Evolutionary conservation across 2,329 filamentous ascomycete genomes (phyloP), one percentile per base, ranked within the genome.

Genomic region (Pseudocercospora ulei): DNA sequence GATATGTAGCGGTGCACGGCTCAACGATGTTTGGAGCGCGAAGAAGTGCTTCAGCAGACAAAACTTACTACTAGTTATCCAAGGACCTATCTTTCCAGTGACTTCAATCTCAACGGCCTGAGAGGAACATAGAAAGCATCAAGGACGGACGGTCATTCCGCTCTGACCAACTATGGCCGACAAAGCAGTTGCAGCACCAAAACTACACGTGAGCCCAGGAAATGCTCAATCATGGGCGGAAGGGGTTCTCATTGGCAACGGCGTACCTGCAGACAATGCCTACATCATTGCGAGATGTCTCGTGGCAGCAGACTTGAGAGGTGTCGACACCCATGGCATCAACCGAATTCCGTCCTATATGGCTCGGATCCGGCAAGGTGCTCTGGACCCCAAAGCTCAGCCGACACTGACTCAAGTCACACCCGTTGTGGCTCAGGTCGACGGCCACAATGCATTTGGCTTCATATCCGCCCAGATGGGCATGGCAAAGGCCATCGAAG

Each of bases 301-400:
- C 1, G 70, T 87, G 1, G 73, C 75, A 22, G 82, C 82, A 7
- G 82, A 88, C 51, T 71, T 88, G 1, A 76, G 82, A 25, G 82
- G 82, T 34, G 77, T 87, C 16, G 82, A 88, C 55, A 84, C 80
- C 0, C 82, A 88, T 57, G 82, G 78, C 44, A 75, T 82, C 58
- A 84, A 83, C 58, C 75, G 82, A 4, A 76, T 88, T 25, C 81
- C 82, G 1, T 82, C 78, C 0, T 88, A 88, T 64, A 74, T 87
- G 65, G 70, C 74, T 38, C 77, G 82, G 11, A 72, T 87, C 46
- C 74, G 80, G 2, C 70, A 78, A 54, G 76, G 77, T 2, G 78
- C 82, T 1, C 70, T 88, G 5, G 67, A 82, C 49, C 65, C 77
- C 7, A 59, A 56, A 7, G 78, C 78, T 1, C 57, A 64, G 3